phyloP scores from a whole-genome alignment of 805 yeast species.

The Sporopachydermia lactativora region DNA sequence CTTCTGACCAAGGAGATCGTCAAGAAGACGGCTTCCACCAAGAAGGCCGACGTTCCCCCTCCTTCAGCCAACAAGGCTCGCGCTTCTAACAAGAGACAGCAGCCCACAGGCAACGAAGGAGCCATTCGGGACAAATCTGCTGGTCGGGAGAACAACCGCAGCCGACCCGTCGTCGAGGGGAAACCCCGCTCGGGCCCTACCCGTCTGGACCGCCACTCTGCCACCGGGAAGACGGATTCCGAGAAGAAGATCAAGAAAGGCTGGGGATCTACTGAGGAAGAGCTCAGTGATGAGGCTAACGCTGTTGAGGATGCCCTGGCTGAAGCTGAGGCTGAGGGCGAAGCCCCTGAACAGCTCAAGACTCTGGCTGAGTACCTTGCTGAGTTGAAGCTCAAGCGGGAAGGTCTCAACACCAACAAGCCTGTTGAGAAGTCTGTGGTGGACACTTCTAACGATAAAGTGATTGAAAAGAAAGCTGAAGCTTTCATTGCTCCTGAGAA shows the following conservation, averaged over 20 bases:
- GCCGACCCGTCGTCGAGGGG: conserved; percentile 20
- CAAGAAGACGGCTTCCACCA: conserved; percentile 71
- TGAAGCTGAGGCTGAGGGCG: conserved; percentile 11
- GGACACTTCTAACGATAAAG: conserved; percentile 34
- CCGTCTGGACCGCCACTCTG: conserved; percentile 64
- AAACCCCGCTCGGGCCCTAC: neutral
- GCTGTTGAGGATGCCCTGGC: conserved; percentile 30
- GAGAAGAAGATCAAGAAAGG: conserved; percentile 73
- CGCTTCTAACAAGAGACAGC: conserved; percentile 37
- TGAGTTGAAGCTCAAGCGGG: conserved; percentile 35
- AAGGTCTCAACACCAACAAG: conserved; percentile 23
- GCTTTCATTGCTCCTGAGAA: conserved; percentile 43
- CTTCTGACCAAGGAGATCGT: conserved; percentile 56
- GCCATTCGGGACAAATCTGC: conserved; percentile 61
- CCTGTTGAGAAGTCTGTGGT: conserved; percentile 46
- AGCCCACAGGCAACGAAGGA: conserved; percentile 74
- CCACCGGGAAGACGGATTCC: conserved; percentile 73
- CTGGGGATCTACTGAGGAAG: conserved; percentile 74
- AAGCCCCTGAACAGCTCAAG: conserved; percentile 34
- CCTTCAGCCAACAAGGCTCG: conserved; percentile 70
- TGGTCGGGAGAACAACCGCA: conserved; percentile 47
- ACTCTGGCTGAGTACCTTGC: conserved; percentile 82
- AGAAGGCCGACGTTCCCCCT: conserved; percentile 75
- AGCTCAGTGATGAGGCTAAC: conserved; percentile 44
- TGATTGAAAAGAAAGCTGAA: conserved; percentile 52